A percentile compares a stretch with the other conserved stretches of the same genome.
These are phyloP conservation scores for Tricholoma matsutake DNA, from an alignment of 768 basidiomycete genomes.

Conservation along the genomic window DNA sequence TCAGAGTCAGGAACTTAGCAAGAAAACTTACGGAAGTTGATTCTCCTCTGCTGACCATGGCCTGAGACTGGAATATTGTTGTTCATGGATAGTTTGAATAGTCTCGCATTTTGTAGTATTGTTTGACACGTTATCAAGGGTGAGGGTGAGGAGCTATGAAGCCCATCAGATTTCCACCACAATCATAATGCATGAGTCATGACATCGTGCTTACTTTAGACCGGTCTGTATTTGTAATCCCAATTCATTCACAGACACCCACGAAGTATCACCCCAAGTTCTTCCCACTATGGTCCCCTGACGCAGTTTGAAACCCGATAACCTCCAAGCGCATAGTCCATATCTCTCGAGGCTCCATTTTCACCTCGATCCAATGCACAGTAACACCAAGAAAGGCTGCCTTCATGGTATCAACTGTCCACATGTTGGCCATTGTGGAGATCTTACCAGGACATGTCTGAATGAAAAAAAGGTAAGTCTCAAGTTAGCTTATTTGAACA, in stretches of 20 bases:
- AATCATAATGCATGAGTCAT: too few species aligned
- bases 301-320: constrained; percentile 18
- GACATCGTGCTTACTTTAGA: constrained; percentile 20
- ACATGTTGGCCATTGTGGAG: constrained; percentile 11
- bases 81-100: constrained; percentile 12
- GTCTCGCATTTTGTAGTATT: constrained; percentile 11
- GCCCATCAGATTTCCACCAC: neutral
- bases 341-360: neutral
- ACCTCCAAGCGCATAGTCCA: constrained; percentile 24
- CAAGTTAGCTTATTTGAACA: neutral
- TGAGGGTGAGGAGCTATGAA: constrained; percentile 16
- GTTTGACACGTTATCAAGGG: constrained; percentile 16
- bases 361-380: constrained; percentile 22
- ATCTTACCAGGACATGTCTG: constrained; percentile 17
- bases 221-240: constrained; percentile 14
- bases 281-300: constrained; percentile 21
- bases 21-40: too few species aligned
- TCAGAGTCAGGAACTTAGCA: too few species aligned
- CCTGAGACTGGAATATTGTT: neutral
- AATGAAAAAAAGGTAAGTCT: neutral
- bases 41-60: constrained; percentile 8
- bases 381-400: constrained; percentile 10
- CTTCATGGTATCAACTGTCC: constrained; percentile 7
- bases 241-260: constrained; percentile 18
- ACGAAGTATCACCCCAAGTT: constrained; percentile 27